A percentile compares a stretch with the other conserved stretches of the same genome.
Evolutionary conservation across 2,329 filamentous ascomycete genomes (phyloP).

Genomic region (Endothia cerciana): DNA sequence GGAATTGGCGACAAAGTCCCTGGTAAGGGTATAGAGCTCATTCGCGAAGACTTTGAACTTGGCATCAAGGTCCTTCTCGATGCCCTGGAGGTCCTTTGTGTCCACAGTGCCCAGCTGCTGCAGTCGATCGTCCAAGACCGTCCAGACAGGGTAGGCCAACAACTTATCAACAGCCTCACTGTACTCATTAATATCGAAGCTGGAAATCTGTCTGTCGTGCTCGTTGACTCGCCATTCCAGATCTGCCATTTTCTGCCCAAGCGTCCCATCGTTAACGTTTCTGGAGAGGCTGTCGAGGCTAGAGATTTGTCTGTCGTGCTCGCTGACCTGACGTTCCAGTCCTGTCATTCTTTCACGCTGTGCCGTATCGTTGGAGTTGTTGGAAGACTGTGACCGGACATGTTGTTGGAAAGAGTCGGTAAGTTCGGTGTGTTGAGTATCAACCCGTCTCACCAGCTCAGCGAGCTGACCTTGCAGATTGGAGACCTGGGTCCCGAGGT

Average conservation of each 20-base stretch:
- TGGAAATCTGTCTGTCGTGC: conserved; percentile 7
- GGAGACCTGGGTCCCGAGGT: conserved; percentile 13
- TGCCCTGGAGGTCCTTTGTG: not conserved
- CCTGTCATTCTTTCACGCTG: not conserved
- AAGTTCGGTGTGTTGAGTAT: not conserved
- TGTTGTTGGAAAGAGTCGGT: not conserved
- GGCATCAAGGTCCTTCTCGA: not conserved
- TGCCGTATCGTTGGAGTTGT: conserved; percentile 3
- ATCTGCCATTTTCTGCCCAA: not conserved
- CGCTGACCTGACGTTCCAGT: conserved; percentile 8
- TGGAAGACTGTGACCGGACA: not conserved
- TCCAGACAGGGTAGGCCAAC: conserved; percentile 14
- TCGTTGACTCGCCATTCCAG: conserved; percentile 10
- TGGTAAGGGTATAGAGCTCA: too few species aligned
- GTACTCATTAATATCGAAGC: conserved; percentile 17
- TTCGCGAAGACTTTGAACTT: too few species aligned
- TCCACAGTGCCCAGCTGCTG: not conserved
- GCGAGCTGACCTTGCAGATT: conserved; percentile 9
- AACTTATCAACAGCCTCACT: conserved; percentile 12
- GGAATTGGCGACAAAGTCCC: too few species aligned
- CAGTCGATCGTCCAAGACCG: conserved; percentile 7
- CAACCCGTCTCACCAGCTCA: not conserved
- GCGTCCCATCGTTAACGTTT: not conserved
- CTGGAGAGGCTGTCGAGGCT: conserved; percentile 11
- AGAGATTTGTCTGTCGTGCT: conserved; percentile 5